phyloP scores from a whole-genome alignment of 345 rosid species.

The Hibiscus tridactylites region DNA sequence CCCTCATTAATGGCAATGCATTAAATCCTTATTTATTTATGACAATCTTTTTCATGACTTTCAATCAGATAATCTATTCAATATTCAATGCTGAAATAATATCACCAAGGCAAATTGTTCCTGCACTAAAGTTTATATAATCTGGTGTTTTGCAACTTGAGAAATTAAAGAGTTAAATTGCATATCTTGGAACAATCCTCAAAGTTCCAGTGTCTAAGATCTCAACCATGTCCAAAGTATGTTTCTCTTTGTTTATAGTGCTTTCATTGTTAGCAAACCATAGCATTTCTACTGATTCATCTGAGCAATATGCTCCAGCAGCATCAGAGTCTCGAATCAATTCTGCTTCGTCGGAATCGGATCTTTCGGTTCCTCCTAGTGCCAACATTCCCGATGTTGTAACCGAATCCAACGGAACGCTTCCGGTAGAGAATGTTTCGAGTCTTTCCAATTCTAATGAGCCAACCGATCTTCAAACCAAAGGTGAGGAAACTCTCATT shows the following conservation, averaged over 20 bases:
- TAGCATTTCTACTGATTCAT: neutral
- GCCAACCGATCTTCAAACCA: neutral
- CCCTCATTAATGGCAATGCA: slow-evolving; percentile 2
- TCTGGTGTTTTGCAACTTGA: neutral
- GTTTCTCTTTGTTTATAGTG: slow-evolving; percentile 6
- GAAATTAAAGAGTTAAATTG: neutral
- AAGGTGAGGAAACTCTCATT: neutral
- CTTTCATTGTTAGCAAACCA: neutral
- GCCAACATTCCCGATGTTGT: neutral
- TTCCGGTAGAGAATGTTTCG: neutral
- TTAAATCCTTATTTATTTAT: neutral
- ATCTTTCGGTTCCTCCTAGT: neutral
- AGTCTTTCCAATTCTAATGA: neutral
- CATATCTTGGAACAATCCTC: neutral
- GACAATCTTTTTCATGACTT: neutral
- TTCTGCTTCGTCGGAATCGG: neutral
- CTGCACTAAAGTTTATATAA: neutral
- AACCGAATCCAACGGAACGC: neutral
- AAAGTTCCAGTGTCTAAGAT: neutral
- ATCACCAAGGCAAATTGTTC: neutral
- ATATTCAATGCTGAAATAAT: neutral
- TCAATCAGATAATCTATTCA: neutral
- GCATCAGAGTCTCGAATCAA: neutral
- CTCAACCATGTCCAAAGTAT: neutral
- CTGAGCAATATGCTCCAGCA: neutral